A percentile compares a stretch with the other conserved stretches of the same genome.
phyloP scores from a whole-genome alignment of 2,329 filamentous ascomycete genomes.

The Balansia obtecta region DNA sequence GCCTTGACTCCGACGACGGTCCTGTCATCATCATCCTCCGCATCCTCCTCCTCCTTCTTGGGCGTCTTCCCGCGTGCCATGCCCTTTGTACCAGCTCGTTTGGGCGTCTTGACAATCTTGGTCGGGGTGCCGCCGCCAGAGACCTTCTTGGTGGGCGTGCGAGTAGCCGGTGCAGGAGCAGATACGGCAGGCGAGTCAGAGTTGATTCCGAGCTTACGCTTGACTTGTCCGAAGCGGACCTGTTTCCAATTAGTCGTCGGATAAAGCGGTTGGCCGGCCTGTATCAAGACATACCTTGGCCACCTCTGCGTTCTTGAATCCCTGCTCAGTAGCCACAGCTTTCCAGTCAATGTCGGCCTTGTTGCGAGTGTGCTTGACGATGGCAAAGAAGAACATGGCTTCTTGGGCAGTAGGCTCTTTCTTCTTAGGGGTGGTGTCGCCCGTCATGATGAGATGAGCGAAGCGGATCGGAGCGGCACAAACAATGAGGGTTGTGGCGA shows the following conservation, averaged over 20 bases:
- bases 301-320: constrained; percentile 32
- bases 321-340: constrained; percentile 26
- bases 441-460: constrained; percentile 19
- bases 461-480: too few relatives aligned
- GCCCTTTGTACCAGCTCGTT: constrained; percentile 13
- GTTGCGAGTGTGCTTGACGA: constrained; percentile 30
- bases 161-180: constrained; percentile 4
- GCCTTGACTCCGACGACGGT: constrained; percentile 11
- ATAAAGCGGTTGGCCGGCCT: too few relatives aligned
- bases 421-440: constrained; percentile 13
- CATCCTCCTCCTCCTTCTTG: constrained; percentile 11
- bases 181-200: constrained; percentile 11
- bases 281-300: constrained; percentile 24
- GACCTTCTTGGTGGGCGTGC: constrained; percentile 12
- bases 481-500: too few relatives aligned
- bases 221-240: constrained; percentile 38
- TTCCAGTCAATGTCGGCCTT: constrained; percentile 37
- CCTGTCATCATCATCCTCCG: constrained; percentile 9
- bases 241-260: constrained; percentile 8
- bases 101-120: constrained; percentile 19
- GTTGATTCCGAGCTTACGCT: constrained; percentile 30
- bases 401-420: constrained; percentile 27
- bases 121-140: constrained; percentile 10
- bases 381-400: constrained; percentile 30
- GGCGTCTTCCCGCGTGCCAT: constrained; percentile 10